phyloP scores from a whole-genome alignment of 257 asterid species.

The Mentha longifolia region DNA sequence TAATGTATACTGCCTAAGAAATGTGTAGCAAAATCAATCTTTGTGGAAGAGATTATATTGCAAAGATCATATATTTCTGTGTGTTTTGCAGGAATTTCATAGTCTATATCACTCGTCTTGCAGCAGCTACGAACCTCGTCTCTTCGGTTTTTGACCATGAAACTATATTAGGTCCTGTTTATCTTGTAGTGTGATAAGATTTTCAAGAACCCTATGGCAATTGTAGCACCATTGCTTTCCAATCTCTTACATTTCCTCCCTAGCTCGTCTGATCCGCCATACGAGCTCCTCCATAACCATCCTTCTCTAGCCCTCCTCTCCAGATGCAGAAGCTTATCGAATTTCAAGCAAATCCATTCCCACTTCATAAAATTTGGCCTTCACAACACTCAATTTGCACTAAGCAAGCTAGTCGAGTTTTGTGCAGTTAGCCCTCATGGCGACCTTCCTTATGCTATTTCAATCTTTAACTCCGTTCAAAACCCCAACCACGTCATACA shows the following conservation, averaged over 20 bases:
- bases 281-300: conserved; percentile 43
- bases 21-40: not conserved
- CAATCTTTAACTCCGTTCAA: conserved; percentile 45
- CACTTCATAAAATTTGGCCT: conserved; percentile 57
- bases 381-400: conserved; percentile 53
- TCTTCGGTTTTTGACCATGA: not conserved
- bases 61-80: conserved; percentile 1
- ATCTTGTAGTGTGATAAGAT: not conserved
- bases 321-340: conserved; percentile 40
- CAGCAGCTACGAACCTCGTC: not conserved
- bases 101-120: not conserved
- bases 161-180: not conserved
- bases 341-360: conserved; percentile 43
- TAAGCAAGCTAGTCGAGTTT: conserved; percentile 50
- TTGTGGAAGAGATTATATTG: not conserved
- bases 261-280: conserved; percentile 47
- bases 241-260: conserved; percentile 48
- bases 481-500: conserved; percentile 48
- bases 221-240: conserved; percentile 30
- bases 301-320: conserved; percentile 43
- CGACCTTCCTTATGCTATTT: conserved; percentile 43
- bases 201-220: conserved; percentile 39
- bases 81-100: conserved; percentile 24
- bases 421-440: conserved; percentile 52
- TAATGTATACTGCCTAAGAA: not conserved